phyloP scores from a whole-genome alignment of 495 filamentous ascomycete genomes.

The Lasiosphaeria miniovina region DNA sequence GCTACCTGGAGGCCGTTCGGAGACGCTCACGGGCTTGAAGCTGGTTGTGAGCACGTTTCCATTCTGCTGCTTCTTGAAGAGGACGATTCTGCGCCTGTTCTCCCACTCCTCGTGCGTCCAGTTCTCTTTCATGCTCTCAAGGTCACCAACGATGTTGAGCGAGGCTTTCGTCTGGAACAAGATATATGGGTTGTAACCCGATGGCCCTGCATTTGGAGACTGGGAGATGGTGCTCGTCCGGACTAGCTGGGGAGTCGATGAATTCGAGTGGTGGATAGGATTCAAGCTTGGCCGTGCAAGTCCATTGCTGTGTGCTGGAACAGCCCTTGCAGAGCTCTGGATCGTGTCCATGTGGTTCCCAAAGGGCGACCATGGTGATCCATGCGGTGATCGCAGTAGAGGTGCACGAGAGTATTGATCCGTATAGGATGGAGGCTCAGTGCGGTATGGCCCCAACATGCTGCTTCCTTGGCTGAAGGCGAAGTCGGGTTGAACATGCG shows the following conservation, averaged over 20 bases:
- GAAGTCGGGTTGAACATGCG: constrained; percentile 25
- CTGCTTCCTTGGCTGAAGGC: constrained; percentile 42
- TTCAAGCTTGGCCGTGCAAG: constrained; percentile 39
- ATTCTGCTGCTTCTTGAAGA: constrained; percentile 76
- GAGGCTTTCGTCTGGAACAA: constrained; percentile 78
- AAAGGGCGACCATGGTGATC: constrained; percentile 44
- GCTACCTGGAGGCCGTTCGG: constrained; percentile 69
- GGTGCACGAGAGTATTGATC: constrained; percentile 46
- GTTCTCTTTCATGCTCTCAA: constrained; percentile 70
- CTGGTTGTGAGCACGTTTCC: constrained; percentile 68
- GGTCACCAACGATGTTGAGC: constrained; percentile 79
- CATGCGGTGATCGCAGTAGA: constrained; percentile 48
- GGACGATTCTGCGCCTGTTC: constrained; percentile 74
- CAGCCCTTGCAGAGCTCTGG: constrained; percentile 35
- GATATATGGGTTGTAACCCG: constrained; percentile 73
- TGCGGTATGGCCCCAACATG: constrained; percentile 46
- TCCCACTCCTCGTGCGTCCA: constrained; percentile 81
- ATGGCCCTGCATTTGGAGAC: constrained; percentile 33
- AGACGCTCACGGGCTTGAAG: constrained; percentile 67
- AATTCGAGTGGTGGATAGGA: constrained; percentile 30
- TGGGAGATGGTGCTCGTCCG: constrained; percentile 79
- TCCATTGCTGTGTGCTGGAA: constrained; percentile 31
- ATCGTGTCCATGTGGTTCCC: constrained; percentile 38
- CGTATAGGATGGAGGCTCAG: constrained; percentile 33
- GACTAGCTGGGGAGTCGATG: constrained; percentile 65